Conservation (phyloP, 2,329 filamentous ascomycete species). For the Aspergillus sojae region DNA sequence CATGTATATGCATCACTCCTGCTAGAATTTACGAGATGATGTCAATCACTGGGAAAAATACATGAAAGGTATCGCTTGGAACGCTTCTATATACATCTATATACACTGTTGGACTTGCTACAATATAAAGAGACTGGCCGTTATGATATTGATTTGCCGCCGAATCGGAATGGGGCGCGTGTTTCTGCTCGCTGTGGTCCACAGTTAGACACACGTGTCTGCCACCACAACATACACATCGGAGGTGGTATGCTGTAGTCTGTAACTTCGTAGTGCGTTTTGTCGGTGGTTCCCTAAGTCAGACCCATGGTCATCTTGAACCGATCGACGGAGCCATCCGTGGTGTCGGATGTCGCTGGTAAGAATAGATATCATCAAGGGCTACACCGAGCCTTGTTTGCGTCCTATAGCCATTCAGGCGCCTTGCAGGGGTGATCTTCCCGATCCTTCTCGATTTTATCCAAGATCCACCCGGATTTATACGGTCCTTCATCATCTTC, state of each 20-base stretch:
- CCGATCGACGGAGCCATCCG: not conserved
- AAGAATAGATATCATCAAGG: not conserved
- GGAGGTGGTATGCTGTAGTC: not conserved
- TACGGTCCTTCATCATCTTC: constrained; percentile 10
- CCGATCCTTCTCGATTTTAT: constrained; percentile 17
- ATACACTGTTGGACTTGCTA: not conserved
- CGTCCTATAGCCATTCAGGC: constrained; percentile 13
- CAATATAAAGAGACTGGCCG: not conserved
- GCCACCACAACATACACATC: not conserved
- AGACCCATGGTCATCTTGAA: not conserved
- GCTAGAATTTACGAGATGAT: not conserved
- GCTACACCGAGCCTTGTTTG: not conserved
- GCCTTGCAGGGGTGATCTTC: constrained; percentile 12
- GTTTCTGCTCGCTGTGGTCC: not conserved
- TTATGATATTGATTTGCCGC: not conserved
- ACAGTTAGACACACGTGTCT: not conserved
- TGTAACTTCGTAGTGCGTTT: not conserved
- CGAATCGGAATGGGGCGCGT: not conserved
- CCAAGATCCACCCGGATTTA: constrained; percentile 17
- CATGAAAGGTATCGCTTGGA: not conserved
- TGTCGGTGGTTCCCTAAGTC: not conserved
- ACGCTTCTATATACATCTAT: not conserved
- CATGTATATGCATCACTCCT: not conserved
- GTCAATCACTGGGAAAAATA: not conserved
- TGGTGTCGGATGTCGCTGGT: not conserved